phyloP scores from a whole-genome alignment of 345 rosid species.

The Euclidium syriacum region DNA sequence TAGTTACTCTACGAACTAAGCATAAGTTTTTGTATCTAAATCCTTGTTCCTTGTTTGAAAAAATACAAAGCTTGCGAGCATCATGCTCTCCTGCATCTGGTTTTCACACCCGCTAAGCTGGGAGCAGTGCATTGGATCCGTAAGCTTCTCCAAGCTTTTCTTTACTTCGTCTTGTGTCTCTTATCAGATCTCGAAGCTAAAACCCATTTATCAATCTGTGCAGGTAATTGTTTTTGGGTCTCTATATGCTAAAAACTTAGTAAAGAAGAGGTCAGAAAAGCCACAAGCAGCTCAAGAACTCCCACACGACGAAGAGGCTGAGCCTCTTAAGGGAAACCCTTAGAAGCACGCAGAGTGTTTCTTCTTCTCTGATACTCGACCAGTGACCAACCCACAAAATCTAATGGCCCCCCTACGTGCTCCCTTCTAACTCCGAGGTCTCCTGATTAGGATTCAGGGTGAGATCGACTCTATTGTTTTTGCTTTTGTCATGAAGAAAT shows the following conservation, averaged over 20 bases:
- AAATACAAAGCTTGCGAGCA: conserved; percentile 64
- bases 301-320: conserved; percentile 36
- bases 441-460: not conserved
- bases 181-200: not conserved
- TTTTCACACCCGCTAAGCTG: conserved; percentile 86
- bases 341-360: conserved; percentile 5
- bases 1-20: not conserved
- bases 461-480: not conserved
- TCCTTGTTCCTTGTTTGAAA: conserved; percentile 2
- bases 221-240: conserved; percentile 78
- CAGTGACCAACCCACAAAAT: not conserved
- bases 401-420: not conserved
- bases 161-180: not conserved
- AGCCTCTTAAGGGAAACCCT: conserved; percentile 34
- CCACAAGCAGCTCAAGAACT: conserved; percentile 34
- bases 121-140: conserved; percentile 88
- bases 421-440: not conserved
- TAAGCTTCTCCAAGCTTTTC: conserved; percentile 31
- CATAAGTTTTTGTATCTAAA: not conserved
- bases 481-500: not conserved
- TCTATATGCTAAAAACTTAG: conserved; percentile 54
- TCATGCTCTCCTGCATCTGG: conserved; percentile 87
- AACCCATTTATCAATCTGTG: not conserved
- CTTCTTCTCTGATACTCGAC: not conserved
- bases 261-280: conserved; percentile 35